Evolutionary conservation across 2,329 filamentous ascomycete genomes (phyloP), one percentile per base, ranked within the genome.

Genomic region (Sarocladium oryzae): DNA sequence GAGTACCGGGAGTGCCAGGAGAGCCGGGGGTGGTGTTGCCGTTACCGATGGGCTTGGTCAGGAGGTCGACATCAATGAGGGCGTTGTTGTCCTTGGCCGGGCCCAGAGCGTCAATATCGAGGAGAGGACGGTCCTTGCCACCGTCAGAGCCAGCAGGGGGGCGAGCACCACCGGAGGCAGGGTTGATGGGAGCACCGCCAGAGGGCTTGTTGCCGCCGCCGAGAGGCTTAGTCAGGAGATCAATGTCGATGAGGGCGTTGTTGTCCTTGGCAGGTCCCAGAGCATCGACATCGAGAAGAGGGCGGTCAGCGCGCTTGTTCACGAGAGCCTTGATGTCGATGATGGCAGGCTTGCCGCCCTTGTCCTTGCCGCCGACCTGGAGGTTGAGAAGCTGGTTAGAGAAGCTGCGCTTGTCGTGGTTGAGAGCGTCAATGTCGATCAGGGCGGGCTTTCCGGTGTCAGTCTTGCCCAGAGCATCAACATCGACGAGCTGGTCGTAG

Each of bases 371-470:
- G 35, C 52, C 52, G 51, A 59, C 50, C 3, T 57, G 30, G 10
- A 57, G 26, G 21, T 56, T 49, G 24, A 56, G 21, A 48, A 55
- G 54, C 15, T 52, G 49, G 24, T 43, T 18, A 3, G 32, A 33
- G 37, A 20, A 28, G 23, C 32, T 16, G 37, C 28, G 36, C 24
- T 32, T 43, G 38, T 41, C 26, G 7, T 51, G 49, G 23, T 5
- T 32, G 50, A 50, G 38, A 10, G 53, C 53, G 30, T 56, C 53
- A 16, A 56, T 41, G 41, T 56, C 55, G 30, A 58, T 52, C 24
- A 11, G 8, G 15, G 52, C 56, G 7, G 55, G 32, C 45, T 53
- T 30, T 7, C 28, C 28, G 21, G 48, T 41, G n/a, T 55, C 50
- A 35, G 51, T 50, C 38, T 53, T 41, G 32, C 54, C 55, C 16